These are phyloP conservation scores for Chlorella sp. DNA, from an alignment of 139 green algal genomes.

Conservation along the genomic window DNA sequence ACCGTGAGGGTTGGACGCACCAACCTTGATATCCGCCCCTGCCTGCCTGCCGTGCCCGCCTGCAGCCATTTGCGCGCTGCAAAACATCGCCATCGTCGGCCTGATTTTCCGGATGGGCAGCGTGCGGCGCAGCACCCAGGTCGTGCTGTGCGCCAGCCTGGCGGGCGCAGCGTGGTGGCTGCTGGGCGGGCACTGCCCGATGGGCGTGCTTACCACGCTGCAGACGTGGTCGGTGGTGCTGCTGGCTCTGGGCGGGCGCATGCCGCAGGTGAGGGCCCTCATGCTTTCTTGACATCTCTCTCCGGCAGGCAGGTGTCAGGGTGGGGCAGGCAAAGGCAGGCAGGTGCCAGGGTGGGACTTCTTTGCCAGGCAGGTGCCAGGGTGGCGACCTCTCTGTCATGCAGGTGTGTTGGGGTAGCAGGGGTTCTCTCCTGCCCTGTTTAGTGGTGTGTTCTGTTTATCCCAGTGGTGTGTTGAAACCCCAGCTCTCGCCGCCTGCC, in stretches of 20 bases:
- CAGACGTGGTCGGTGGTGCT: constrained; percentile 68
- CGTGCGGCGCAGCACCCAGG: not conserved
- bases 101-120: constrained; percentile 59
- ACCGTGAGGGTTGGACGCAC: not conserved
- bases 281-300: too few relatives aligned
- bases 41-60: not conserved
- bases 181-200: constrained; percentile 31
- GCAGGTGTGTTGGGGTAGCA: too few relatives aligned
- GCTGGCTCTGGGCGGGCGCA: constrained; percentile 53
- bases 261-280: not conserved
- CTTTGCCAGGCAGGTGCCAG: not conserved
- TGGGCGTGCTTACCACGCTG: constrained; percentile 39
- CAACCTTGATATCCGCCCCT: not conserved
- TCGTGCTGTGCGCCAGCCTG: not conserved
- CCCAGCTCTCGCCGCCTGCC: not conserved
- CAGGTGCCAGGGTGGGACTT: not conserved
- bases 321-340: not conserved
- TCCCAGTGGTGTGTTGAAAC: too few relatives aligned
- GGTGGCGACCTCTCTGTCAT: too few relatives aligned
- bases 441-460: too few relatives aligned
- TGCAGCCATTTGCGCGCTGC: constrained; percentile 68
- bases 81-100: constrained; percentile 70
- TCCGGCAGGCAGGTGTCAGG: too few relatives aligned
- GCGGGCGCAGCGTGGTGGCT: constrained; percentile 47
- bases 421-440: too few relatives aligned